Base-by-base conservation (phyloP, 2,329 filamentous ascomycete species). In the Chrysosporium keratinophilum region DNA sequence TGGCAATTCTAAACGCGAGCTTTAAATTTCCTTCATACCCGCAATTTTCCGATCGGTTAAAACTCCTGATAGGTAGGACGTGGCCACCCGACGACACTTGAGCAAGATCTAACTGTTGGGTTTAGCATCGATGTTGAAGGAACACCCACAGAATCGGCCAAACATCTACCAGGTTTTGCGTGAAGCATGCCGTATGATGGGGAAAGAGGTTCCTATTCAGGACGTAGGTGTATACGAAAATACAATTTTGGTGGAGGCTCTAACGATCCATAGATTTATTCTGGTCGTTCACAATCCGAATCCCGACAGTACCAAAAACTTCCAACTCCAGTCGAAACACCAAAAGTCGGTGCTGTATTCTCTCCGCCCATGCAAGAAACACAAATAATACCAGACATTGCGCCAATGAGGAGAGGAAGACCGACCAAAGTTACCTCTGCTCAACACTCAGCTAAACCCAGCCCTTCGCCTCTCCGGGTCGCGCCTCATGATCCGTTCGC, bases 1-100 rank as follows among this genome's bases (percentile, higher is more conserved):
- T 97, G 75, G 93, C 93, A 11, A 98, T 98, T 59, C 74, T 98
- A 57, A 97, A 97, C 66, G 93, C 93, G 49, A 94, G 83, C 69
- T 97, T 88, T 77, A 90, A 87, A 64, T 98, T 88, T 63, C 93
- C 91, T 5, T 81, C 78, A 56, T 88, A 96, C 64, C 93, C 93
- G 28, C 75, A 80, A 15, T 98, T 98, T 67, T 96, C 93, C 0
- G 87, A 95, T 61, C 82, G 85, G 54, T 72, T 96, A 54, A 96
- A 96, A 75, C 83, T 84, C 63, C 75, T 98, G 40, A 97, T 97
- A 66, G 86, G 88, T 95, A 74, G 67, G 77, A 14, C 35, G 17
- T n/a, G 33, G 11, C 28, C 50, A 42, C 52, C 48, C 34, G 56
- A 23, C 54, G 35, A 50, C 48, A 15, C 43, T 46, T 17, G 5